phyloP scores from a whole-genome alignment of 2,329 filamentous ascomycete species.

The Aquanectria penicillioides region DNA sequence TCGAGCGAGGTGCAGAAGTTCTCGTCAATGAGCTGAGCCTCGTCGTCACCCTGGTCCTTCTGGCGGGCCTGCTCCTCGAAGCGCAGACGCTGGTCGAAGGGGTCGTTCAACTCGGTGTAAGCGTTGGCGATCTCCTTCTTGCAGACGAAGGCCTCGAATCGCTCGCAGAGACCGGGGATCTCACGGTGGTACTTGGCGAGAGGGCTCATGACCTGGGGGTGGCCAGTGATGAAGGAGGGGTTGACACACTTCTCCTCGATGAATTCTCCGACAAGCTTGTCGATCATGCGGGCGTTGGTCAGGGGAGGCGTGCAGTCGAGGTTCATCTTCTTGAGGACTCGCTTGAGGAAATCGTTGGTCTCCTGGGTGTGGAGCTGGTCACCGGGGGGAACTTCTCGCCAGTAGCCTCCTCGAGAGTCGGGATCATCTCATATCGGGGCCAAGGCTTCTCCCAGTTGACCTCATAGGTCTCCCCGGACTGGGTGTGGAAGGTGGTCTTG shows the following conservation, averaged over 20 bases:
- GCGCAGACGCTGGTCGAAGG: conserved; percentile 90
- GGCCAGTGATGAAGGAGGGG: conserved; percentile 75
- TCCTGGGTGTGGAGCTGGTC: conserved; percentile 90
- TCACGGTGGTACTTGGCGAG: conserved; percentile 94
- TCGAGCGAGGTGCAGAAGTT: conserved; percentile 92
- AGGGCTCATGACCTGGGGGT: conserved; percentile 81
- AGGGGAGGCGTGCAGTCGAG: conserved; percentile 90
- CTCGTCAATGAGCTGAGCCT: conserved; percentile 95
- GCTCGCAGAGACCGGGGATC: conserved; percentile 87
- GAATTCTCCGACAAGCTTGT: conserved; percentile 93
- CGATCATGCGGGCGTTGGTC: conserved; percentile 95
- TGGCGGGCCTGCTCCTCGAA: conserved; percentile 92
- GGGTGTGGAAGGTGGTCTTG: conserved; percentile 86
- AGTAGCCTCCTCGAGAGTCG: conserved; percentile 81
- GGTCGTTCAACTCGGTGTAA: conserved; percentile 94
- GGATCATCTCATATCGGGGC: conserved; percentile 94
- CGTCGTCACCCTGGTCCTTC: conserved; percentile 96
- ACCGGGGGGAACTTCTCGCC: conserved; percentile 94
- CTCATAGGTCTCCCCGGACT: conserved; percentile 84
- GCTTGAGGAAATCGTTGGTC: conserved; percentile 87
- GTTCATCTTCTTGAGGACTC: conserved; percentile 86
- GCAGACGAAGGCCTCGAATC: conserved; percentile 92
- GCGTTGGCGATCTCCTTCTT: conserved; percentile 89
- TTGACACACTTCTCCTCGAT: conserved; percentile 95
- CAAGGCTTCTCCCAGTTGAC: conserved; percentile 98